Evolutionary conservation across 106 monocot species (phyloP).

Genomic region (Acanthochlamys bracteata): DNA sequence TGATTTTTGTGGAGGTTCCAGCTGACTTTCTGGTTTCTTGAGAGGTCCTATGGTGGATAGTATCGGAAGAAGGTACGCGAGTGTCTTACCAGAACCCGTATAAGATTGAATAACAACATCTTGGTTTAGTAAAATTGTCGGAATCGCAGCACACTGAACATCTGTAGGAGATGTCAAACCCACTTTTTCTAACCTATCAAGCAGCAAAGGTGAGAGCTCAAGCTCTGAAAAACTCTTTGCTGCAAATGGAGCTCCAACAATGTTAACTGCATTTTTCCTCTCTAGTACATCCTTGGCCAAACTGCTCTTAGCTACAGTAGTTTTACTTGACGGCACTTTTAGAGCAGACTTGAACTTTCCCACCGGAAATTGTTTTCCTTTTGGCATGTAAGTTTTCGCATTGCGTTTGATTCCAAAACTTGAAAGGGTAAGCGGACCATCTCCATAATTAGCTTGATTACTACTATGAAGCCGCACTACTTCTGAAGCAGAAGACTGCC

Average conservation of each 20-base stretch:
- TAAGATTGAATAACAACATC: constrained; percentile 94
- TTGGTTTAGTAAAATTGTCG: constrained; percentile 55
- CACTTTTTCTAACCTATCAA: constrained; percentile 44
- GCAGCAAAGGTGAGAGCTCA: constrained; percentile 53
- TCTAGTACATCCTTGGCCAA: constrained; percentile 1
- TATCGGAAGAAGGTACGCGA: constrained; percentile 94
- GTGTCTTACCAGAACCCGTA: constrained; percentile 97
- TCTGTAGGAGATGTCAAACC: constrained; percentile 74
- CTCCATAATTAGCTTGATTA: constrained; percentile 12
- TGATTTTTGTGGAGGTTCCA: constrained; percentile 24
- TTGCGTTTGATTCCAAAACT: constrained; percentile 31
- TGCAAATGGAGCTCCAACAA: constrained; percentile 51
- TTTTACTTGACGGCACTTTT: constrained; percentile 15
- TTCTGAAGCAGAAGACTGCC: constrained; percentile 22
- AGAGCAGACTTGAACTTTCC: constrained; percentile 15
- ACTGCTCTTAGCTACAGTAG: constrained; percentile 19
- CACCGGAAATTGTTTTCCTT: constrained; percentile 15
- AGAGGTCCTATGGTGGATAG: constrained; percentile 74
- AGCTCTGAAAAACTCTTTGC: constrained; percentile 78
- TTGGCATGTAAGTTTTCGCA: constrained; percentile 11
- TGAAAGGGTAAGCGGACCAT: constrained; percentile 41
- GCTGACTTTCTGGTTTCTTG: constrained; percentile 25
- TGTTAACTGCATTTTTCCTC: constrained; percentile 20
- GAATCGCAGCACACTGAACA: constrained; percentile 83
- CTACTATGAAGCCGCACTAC: constrained; percentile 24